Evolutionary conservation across 2,329 filamentous ascomycete species (phyloP).

Genomic region (Botrytis cinerea): DNA sequence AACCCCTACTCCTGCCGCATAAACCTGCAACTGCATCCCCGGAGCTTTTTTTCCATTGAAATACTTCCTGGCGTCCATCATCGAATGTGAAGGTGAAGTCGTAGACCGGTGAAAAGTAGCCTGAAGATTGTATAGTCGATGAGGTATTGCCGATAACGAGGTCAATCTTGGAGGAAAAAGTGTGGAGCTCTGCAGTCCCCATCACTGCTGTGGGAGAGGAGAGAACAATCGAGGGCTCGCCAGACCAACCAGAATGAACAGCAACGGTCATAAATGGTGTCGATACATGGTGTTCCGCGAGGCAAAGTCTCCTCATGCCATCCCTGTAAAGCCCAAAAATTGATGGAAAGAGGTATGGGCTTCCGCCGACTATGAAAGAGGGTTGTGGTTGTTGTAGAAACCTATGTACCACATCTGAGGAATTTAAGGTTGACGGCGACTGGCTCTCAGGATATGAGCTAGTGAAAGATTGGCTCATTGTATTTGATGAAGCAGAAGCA

Average conservation of each 20-base stretch:
- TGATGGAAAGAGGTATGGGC: neutral
- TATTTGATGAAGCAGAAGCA: neutral
- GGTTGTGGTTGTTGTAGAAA: neutral
- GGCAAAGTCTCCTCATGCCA: neutral
- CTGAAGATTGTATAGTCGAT: neutral
- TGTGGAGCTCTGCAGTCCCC: constrained; percentile 8
- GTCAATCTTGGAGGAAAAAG: constrained; percentile 1
- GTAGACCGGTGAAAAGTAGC: neutral
- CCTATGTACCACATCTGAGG: neutral
- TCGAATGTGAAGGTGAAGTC: constrained; percentile 13
- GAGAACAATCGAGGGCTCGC: constrained; percentile 2
- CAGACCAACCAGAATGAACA: neutral
- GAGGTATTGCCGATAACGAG: constrained; percentile 2
- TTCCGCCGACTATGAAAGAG: neutral
- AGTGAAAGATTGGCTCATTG: neutral
- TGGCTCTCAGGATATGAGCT: constrained; percentile 9
- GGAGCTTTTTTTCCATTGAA: constrained; percentile 12
- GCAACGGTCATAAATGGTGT: constrained; percentile 12
- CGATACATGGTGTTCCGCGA: neutral
- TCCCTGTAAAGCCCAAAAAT: constrained; percentile 17
- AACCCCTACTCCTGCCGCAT: neutral
- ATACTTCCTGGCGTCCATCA: constrained; percentile 5
- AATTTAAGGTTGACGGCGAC: neutral
- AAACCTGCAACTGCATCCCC: constrained; percentile 4
- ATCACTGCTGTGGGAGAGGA: neutral